Base-by-base conservation (phyloP, 768 basidiomycete genomes). In the Pulveroboletus sp. region DNA sequence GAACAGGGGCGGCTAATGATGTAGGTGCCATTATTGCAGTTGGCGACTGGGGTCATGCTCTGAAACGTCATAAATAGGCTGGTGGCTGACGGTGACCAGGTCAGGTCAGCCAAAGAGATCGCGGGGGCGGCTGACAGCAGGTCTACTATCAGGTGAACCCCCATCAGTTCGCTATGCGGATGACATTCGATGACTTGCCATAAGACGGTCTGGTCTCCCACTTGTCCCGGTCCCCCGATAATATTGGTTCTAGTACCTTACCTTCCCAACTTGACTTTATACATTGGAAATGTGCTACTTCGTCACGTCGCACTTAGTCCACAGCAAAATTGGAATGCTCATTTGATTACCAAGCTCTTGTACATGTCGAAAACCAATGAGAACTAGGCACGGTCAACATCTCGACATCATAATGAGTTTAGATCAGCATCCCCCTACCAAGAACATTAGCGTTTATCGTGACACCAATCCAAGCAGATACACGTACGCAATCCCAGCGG, bases 401-500 rank as follows among this genome's bases (percentile, higher is more conserved):
- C 34, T 31, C 19, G 17, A 29, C 9, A 9, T 9, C 5, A 27
- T 27, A 27, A 27, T 29, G 27, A 29, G 8, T 9, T 56, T 67
- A 77, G 40, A 75, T 61, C 52, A 77, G 54, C 75, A 77, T 77
- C 47, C 74, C 78, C 8, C 75, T 80, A 43, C 48, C 31, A 31
- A 32, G 67, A 38, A 65, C 35, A n/a, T 58, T 21, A 68, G 43
- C 34, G 7, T 35, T 35, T 32, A 7, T 49, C 31, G 16, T 27
- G 13, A 5, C 8, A 39, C 6, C 5, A 14, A 17, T 43, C 14
- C 5, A 46, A 23, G 50, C 36, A 45, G 7, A n/a, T 29, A 40
- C 17, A 76, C 77, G 51, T 62, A 79, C 72, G 80, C 80, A 45
- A 82, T 82, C 37, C 74, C 76, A 31, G 80, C 80, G 33, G 81